Evolutionary conservation across 345 rosid species (phyloP), one percentile per base, ranked within the genome.

Genomic region (Syzygium oleosum): DNA sequence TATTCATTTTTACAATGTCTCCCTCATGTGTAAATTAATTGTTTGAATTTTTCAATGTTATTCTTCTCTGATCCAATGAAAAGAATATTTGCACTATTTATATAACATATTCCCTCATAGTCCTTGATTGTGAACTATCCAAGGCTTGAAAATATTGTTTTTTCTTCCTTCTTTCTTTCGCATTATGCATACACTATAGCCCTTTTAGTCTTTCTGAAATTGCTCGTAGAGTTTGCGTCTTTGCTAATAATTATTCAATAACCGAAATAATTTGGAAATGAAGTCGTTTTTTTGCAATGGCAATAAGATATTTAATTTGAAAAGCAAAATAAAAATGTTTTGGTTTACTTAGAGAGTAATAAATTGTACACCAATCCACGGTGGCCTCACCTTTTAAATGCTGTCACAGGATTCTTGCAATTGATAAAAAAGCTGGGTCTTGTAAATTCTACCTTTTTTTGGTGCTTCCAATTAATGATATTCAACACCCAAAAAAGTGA

Each of bases 381-480:
- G 65, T 29, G 85, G 63, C 43, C 84, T 73, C 51, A 5, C 21
- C 6, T 27, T 88, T 88, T 91, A 52, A 92, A 89, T 88, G 91
- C 90, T 63, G 61, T 94, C 95, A 94, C 94, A 86, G 61, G 92
- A 90, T 16, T 91, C 94, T 84, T 86, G 93, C 92, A 11, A 10
- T 16, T 61, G 51, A 13, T 61, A 3, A 4, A 85, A 85, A 85
- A 49, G 5, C 4, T 54, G 2, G 31, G 31, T 15, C 77, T 27
- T 25, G 85, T 52, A 56, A 38, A 38, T 34, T 88, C 49, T 34
- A 38, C 80, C 78, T 90, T 91, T 91, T 88, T 91, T 88, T 73
- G 83, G 88, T 88, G 89, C 73, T 87, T 11, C 52, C 54, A 89
- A 91, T 91, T 85, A 93, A 91, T 91, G 91, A 38, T 68, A 78